These are phyloP conservation scores for Tetradesmus lagerheimii DNA, from an alignment of 139 green algal genomes.

Conservation along the genomic window DNA sequence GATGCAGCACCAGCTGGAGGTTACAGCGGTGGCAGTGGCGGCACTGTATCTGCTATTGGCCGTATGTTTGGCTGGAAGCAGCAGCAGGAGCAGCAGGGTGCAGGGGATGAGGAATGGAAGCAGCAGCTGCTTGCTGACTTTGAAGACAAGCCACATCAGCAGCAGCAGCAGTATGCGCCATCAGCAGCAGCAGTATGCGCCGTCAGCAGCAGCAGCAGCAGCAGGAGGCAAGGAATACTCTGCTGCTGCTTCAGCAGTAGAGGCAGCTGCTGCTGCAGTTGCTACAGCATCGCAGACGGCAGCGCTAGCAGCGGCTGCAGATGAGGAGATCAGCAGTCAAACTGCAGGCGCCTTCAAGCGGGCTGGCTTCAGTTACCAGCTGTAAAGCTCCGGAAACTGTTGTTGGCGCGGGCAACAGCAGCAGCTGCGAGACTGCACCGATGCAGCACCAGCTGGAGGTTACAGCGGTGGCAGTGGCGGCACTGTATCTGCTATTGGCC, in stretches of 20 bases:
- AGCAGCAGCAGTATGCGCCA: not conserved
- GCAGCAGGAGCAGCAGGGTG: not conserved
- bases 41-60: not conserved
- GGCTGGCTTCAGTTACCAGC: too few relatives aligned
- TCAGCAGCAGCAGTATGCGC: not conserved
- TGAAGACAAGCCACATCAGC: not conserved
- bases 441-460: not conserved
- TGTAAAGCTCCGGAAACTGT: too few relatives aligned
- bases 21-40: not conserved
- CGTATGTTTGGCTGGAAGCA: not conserved
- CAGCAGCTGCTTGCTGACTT: not conserved
- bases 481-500: not conserved
- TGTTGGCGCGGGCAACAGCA: not conserved
- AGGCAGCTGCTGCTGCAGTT: not conserved
- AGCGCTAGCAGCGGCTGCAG: not conserved
- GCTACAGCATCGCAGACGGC: not conserved
- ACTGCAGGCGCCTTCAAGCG: too few relatives aligned
- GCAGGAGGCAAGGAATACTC: not conserved
- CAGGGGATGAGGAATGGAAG: conserved; percentile 15
- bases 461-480: not conserved
- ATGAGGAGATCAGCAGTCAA: too few relatives aligned
- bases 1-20: not conserved
- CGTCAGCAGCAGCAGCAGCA: not conserved
- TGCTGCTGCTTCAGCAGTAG: too few relatives aligned
- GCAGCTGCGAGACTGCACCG: not conserved